Base-by-base conservation (phyloP, 208 protist genomes). In the Acanthamoeba sp. region DNA sequence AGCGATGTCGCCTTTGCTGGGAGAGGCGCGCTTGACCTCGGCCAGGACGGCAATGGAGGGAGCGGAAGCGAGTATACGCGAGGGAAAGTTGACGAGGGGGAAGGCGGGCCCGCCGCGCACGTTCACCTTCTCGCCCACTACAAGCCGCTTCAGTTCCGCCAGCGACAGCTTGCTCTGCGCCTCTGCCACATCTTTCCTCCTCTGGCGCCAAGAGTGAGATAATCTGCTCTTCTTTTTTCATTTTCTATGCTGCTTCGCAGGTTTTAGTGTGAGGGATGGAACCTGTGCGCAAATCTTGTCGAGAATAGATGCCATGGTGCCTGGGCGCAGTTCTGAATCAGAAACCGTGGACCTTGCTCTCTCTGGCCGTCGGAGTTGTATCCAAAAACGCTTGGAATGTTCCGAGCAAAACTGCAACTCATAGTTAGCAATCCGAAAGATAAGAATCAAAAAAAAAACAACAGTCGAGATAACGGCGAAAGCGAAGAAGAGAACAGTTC, bases 11-110 rank as follows among this genome's bases (percentile, higher is more conserved):
- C 95, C 95, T 89, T 97, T 97, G 55, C 78, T 95, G 12, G 97
- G 97, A 29, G 94, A 96, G 27, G 97, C 97, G 1, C 96, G 59
- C 96, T 98, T 98, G 36, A 98, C 87, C 66, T 98, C 97, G 18
- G 96, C 97, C 34, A 97, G 50, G 27, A 97, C 90, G 0, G 94
- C 89, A 29, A 96, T 69, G 14, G 62, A 55, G 10, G 22, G 32
- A 1, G 24, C 50, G 2, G 45, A n/a, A 3, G 52, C 18, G 38
- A 90, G 91, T 50, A 50, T 64, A 34, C 91, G 38, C 45, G 29
- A 52, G 36, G 36, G 76, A 27, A 64, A 90, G 62, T 69, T 90
- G n/a, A 62, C 82, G 32, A 71, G 52, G 16, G 76, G 45, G 92
- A 85, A 82, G 59, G 38, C 34, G 89, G 87, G 22, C 27, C 80